Base-by-base conservation (phyloP, 1,139 yeast genomes). In the Candida glucosophila region DNA sequence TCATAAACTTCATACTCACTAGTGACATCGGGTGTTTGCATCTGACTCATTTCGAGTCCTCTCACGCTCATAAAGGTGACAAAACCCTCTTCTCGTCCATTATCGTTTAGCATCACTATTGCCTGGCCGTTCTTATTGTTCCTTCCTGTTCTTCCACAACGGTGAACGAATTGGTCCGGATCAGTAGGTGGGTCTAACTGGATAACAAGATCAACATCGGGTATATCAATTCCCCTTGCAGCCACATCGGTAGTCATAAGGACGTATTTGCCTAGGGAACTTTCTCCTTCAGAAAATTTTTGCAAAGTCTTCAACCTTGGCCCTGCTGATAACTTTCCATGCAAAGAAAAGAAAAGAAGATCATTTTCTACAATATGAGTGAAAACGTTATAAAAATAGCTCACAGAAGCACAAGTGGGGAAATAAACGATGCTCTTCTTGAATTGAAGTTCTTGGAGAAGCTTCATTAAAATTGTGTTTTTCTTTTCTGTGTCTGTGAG, bases 81-180 rank as follows among this genome's bases (percentile, higher is more conserved):
- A 44, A 74, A 90, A 29, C 79, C 92, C 39, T 77, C 81, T 46
- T 92, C 98, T 32, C 83, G 67, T 14, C 49, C 43, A 3, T 86
- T 81, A 31, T 65, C 63, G 35, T 67, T 77, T 25, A 88, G 53
- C 55, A 86, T 67, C 1, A 81, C 73, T 5, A 86, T 62, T 0
- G 94, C 95, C 31, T 68, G 70, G 2, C 97, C 97, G 4, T 67
- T 69, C 35, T 74, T 75, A 32, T 86, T 86, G 1, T 95, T 95
- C 39, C 97, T 61, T 1, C 95, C 97, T 0, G 96, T 85, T 47
- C 97, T 67, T 12, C 97, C 97, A 53, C 90, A 78, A 42, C 97
- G 67, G 49, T 86, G 96, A 26, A 85, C 60, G 42, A 86, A 86
- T 36, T 81, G 76, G 41, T 79, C 90, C 0, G 95, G 83, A 39